Conservation (phyloP, 192 early-diverging fungal species). For the Coemansia sp. region DNA sequence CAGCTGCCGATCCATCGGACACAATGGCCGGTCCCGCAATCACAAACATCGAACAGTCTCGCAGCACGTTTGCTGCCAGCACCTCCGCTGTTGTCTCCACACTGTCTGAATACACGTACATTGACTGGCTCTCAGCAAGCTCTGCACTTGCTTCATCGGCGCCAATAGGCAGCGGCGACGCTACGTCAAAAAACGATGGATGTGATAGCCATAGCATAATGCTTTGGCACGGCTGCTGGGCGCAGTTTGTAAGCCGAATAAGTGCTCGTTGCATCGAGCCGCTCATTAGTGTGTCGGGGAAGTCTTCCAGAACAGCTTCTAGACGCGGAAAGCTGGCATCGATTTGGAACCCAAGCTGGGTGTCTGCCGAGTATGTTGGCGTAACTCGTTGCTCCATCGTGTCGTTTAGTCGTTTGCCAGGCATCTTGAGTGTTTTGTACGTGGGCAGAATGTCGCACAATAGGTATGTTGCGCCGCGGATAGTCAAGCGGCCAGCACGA, state of each 20-base stretch:
- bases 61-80: conserved; percentile 29
- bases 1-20: conserved; percentile 1
- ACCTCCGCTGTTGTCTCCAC: conserved; percentile 12
- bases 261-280: conserved; percentile 77
- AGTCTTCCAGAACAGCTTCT: conserved; percentile 71
- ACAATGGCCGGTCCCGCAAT: conserved; percentile 3
- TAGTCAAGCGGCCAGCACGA: conserved; percentile 61
- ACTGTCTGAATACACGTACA: conserved; percentile 14
- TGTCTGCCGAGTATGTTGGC: conserved; percentile 66
- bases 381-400: conserved; percentile 66
- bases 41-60: conserved; percentile 33
- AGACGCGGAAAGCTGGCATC: conserved; percentile 81
- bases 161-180: conserved; percentile 11
- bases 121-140: neutral
- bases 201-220: conserved; percentile 80
- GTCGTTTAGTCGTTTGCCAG: conserved; percentile 72
- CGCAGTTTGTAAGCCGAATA: conserved; percentile 82
- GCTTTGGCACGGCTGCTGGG: conserved; percentile 67
- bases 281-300: conserved; percentile 76
- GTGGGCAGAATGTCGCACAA: conserved; percentile 77
- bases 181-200: conserved; percentile 73
- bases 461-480: conserved; percentile 75
- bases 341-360: conserved; percentile 70
- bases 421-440: conserved; percentile 63
- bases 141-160: conserved; percentile 2